Evolutionary conservation across 176 grass and related monocot genomes (phyloP), one percentile per base, ranked within the genome.

Genomic region (Stipa capillata): DNA sequence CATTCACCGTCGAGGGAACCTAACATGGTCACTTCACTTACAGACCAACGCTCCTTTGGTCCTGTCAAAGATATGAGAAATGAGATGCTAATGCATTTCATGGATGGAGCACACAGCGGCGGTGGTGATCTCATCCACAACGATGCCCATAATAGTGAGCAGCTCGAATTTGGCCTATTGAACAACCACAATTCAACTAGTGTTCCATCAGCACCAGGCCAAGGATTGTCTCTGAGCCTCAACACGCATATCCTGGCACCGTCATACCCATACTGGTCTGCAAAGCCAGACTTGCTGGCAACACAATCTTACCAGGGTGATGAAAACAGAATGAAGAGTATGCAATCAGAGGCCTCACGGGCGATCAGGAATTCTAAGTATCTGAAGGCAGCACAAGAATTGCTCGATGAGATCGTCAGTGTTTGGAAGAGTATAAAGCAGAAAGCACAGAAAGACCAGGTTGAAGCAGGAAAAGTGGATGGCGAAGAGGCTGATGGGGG

Each of bases 341-440:
- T 95, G 69, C 86, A 94, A 66, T 87, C 80, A 20, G 86, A 94
- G 60, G 76, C 60, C 37, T 91, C 86, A 41, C 76, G 18, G 31
- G 84, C 76, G 49, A 83, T 95, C 72, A 73, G 85, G 61, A 93
- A 88, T 69, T 95, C 96, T 0, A 95, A 85, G 83, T 99, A 95
- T 89, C 82, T 99, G 50, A 99, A 93, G 70, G 92, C 87, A 60
- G 88, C 92, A 57, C 97, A 93, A 81, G 90, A 95, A 80, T 92
- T 99, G 53, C 97, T 99, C 15, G 92, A 99, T 35, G 97, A 99
- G 69, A 83, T 99, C 2, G 90, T 99, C 39, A 84, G 87, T 89
- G 92, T 99, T 72, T 86, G 74, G 79, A 93, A 91, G 85, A 76
- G 78, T 77, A 80, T 99, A 69, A 96, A 93, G 39, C 81, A 88